Base-by-base conservation (phyloP, 2,329 filamentous ascomycete species). In the Gyromitra esculenta region DNA sequence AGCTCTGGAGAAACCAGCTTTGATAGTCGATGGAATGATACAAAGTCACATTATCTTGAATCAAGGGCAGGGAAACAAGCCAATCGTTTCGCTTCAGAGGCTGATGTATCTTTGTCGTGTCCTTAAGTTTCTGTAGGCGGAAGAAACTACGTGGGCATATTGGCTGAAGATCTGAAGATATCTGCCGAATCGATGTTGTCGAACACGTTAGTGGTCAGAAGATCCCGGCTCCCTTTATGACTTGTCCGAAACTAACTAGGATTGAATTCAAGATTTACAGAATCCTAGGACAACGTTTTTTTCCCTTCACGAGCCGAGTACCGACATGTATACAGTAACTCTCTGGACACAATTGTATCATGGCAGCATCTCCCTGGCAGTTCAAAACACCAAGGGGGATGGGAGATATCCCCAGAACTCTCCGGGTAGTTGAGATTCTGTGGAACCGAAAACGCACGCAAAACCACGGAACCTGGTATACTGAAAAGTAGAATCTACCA, bases 201-300 rank as follows among this genome's bases (percentile, higher is more conserved):
- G 11, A 54, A n/a, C 54, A 37, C 13, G 15, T 45, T 45, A 37
- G 54, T 31, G 54, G 54, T 57, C 54, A 37, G 31, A 57, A 57
- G 31, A 57, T 5, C 54, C 54, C 15, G 15, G 54, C 31, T 57
- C 54, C 37, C 52, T 13, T 35, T 31, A 37, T 57, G 31, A 9
- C 31, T 57, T n/a, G 54, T 18, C 54, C 5, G 31, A 57, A 35
- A 15, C 54, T 57, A 37, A 9, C 54, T 39, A 57, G 54, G 54
- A 31, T 57, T 37, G 13, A 13, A 39, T 57, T 37, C 25, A n/a
- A 9, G 48, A 52, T 52, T 52, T 52, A 52, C 15, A 21, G 18
- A 52, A 37, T 31, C 54, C 3, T 37, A 57, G 25, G 6, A 15
- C 25, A 37, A 57, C 31, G 31, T 45, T 45, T 45, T 31, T 31